Percentiles rank a stretch among this genome's conserved stretches.
These are phyloP conservation scores for Ophiocordyceps camponoti-leonardi DNA, from an alignment of 2,329 filamentous ascomycete genomes.

Conservation along the genomic window DNA sequence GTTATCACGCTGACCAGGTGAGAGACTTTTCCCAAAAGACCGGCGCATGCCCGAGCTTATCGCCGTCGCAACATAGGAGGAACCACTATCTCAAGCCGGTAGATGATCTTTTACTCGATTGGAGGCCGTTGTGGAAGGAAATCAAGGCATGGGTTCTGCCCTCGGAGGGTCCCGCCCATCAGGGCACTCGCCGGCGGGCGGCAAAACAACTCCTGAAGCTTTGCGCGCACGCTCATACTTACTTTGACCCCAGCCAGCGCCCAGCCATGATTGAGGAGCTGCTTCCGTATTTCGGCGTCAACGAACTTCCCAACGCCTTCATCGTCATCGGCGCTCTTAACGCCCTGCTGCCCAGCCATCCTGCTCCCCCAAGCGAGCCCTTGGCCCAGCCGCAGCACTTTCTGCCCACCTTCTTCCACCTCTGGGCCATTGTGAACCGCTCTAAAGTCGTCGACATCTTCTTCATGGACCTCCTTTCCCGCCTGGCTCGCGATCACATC, in stretches of 20 bases:
- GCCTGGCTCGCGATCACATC: conserved; percentile 71
- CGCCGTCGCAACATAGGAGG: conserved; percentile 35
- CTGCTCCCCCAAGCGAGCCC: conserved; percentile 51
- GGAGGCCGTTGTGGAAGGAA: conserved; percentile 84
- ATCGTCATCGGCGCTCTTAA: conserved; percentile 83
- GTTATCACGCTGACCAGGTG: conserved; percentile 91
- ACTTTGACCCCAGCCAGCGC: conserved; percentile 79
- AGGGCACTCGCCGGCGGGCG: conserved; percentile 34
- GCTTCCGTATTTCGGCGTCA: conserved; percentile 79
- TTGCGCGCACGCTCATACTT: conserved; percentile 76
- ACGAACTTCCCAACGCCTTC: conserved; percentile 80
- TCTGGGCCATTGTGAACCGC: conserved; percentile 86
- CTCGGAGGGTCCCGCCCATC: conserved; percentile 56
- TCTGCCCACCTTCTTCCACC: conserved; percentile 84
- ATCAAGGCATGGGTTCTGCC: conserved; percentile 82
- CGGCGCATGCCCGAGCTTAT: not conserved
- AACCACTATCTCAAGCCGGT: conserved; percentile 89
- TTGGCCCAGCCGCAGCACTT: conserved; percentile 79
- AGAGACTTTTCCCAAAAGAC: conserved; percentile 2
- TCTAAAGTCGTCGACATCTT: conserved; percentile 76
- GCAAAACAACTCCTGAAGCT: conserved; percentile 65
- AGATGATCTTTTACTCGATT: conserved; percentile 81
- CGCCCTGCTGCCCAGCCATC: conserved; percentile 69
- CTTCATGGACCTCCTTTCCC: conserved; percentile 79
- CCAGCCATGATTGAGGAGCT: conserved; percentile 68